Conservation (phyloP, 805 yeast genomes). For the Candida succiphila region DNA sequence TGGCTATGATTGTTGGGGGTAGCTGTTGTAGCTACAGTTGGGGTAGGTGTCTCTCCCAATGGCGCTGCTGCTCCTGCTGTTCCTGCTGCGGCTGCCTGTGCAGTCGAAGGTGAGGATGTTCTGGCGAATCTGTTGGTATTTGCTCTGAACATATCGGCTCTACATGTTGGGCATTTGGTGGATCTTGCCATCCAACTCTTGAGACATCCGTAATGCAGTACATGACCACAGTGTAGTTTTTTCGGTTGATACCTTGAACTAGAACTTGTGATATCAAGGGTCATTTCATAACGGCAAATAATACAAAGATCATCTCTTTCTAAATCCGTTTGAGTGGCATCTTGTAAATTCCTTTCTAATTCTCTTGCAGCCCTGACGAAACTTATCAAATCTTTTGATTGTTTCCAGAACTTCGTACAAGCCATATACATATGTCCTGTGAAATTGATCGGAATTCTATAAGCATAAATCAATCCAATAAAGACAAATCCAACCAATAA, state of each 20-base stretch:
- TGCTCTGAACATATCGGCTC: slow-evolving; percentile 50
- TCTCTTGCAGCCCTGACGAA: slow-evolving; percentile 40
- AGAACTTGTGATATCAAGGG: slow-evolving; percentile 22
- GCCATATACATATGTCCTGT: slow-evolving; percentile 21
- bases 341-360: slow-evolving; percentile 50
- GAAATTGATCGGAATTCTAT: slow-evolving; percentile 21
- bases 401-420: slow-evolving; percentile 18
- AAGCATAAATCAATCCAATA: slow-evolving; percentile 30
- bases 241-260: slow-evolving; percentile 50
- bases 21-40: too few relatives aligned
- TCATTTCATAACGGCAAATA: slow-evolving; percentile 88
- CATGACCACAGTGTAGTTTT: slow-evolving; percentile 75
- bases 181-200: slow-evolving; percentile 91
- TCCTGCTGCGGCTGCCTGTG: too few relatives aligned
- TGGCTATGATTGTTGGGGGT: too few relatives aligned
- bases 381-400: slow-evolving; percentile 26
- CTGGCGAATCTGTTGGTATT: not conserved
- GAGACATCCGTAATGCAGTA: slow-evolving; percentile 81
- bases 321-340: slow-evolving; percentile 56
- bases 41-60: too few relatives aligned
- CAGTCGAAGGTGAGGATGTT: too few relatives aligned
- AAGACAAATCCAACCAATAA: slow-evolving; percentile 35
- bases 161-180: slow-evolving; percentile 87
- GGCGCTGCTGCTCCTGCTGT: too few relatives aligned
- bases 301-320: slow-evolving; percentile 65